Base-by-base conservation (phyloP, 768 basidiomycete genomes). In the Tylopilus balloui region DNA sequence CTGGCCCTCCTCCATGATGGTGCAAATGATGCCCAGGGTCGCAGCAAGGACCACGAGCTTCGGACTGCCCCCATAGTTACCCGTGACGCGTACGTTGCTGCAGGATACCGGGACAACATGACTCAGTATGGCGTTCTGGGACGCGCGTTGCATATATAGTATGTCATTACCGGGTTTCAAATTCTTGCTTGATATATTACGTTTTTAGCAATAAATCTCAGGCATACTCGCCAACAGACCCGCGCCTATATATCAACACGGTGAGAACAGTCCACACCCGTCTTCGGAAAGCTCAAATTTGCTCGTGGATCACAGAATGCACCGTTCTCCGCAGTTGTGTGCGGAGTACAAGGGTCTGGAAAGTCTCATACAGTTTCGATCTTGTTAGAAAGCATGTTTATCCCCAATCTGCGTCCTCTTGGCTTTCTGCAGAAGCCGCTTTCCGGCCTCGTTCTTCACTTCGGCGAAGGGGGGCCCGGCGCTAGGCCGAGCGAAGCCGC, bases 311-410 rank as follows among this genome's bases (percentile, higher is more conserved):
- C 10, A 14, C 50, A 86, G 86, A 88, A 86, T 58, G 74, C 86
- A 0, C 86, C 86, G 0, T 83, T 86, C 57, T 87, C 86, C 0
- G 81, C 85, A 0, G 58, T 88, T n/a, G 76, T 88, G 3, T 88
- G 86, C 45, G 86, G 86, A 0, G 85, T 86, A 0, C 86, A 88
- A 69, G 84, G 86, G 1, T 82, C 85, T 0, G 86, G 86, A 9
- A 88, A 88, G 57, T 86, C 84, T 0, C 86, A 88, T 43, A 86
- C 83, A 0, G 78, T 86, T 2, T 80, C 85, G 0, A 77, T 83
- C 0, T 69, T 88, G 6, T 59, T 88, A 0, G 87, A 88, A 60
- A 82, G 73, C 51, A 84, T 87, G 80, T 69, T 88, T 8, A 76
- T 88, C n/a, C 54, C 81, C 0, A 66, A 70, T 13, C 73, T 75